Evolutionary conservation across 176 grass and related monocot genomes (phyloP), one percentile per base, ranked within the genome.

Genomic region (Triticum monococcum): DNA sequence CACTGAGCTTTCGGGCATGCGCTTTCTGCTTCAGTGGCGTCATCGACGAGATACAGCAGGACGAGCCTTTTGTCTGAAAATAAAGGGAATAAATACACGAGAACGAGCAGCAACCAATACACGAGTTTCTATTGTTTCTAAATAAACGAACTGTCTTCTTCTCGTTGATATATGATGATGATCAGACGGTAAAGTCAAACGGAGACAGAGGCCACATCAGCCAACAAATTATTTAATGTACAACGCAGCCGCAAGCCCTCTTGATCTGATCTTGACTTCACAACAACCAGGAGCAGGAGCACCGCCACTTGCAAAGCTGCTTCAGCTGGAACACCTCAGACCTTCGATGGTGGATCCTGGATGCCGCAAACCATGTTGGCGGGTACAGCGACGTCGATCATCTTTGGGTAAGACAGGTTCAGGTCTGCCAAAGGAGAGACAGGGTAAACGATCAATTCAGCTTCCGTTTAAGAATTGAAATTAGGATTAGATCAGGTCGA

Each of bases 321-420:
- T 82, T 83, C 72, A 20, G 54, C 20, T 5, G 62, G 77, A 84
- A 71, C 16, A 86, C 16, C 23, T 98, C 85, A 92, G 78, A 70
- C 79, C 64, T 91, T 93, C 10, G 92, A 33, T 48, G 81, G 81
- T 9, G 59, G 79, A 88, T 99, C 97, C 88, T 96, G 94, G 54
- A 99, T 75, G 12, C 94, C 97, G 66, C 97, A 94, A 52, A 91
- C 83, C 91, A 92, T 79, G 82, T 99, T 99, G 74, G 90, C 90
- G 7, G 90, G 93, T 48, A 98, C 88, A 35, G 94, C 94, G n/a
- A 90, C 82, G 74, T 96, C 94, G 7, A 98, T 98, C 92, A 96
- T 98, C 92, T 94, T 98, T 46, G 97, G 94, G 84, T 94, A 96
- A 37, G 89, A 5, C 87, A 98, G 80, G 54, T 94, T 96, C 72